Evolutionary conservation across 352 stramenopile species (phyloP).

Genomic region (Peronospora farinosa): DNA sequence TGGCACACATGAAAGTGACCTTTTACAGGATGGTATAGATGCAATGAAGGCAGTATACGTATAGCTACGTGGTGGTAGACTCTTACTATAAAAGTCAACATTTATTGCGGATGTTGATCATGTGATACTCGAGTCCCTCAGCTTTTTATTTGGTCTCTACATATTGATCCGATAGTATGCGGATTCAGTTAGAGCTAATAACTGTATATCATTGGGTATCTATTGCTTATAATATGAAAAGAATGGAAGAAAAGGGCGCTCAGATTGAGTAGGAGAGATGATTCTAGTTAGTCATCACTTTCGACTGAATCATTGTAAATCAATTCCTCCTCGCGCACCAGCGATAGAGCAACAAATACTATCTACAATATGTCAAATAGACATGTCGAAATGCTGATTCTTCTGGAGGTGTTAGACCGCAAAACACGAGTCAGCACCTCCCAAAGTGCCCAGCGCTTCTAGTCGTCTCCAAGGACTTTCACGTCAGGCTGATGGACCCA

Average conservation of each 20-base stretch:
- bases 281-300: constrained; percentile 50
- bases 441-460: constrained; percentile 78
- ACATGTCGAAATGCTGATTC: constrained; percentile 82
- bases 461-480: constrained; percentile 55
- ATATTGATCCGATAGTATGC: constrained; percentile 58
- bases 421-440: constrained; percentile 47
- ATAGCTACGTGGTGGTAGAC: no score
- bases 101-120: no score
- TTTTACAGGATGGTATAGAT: no score
- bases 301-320: constrained; percentile 31
- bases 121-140: constrained; percentile 32
- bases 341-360: neutral
- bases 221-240: constrained; percentile 1
- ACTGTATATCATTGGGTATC: constrained; percentile 67
- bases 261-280: constrained; percentile 75
- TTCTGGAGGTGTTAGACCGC: constrained; percentile 45
- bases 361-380: neutral
- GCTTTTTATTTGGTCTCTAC: constrained; percentile 31
- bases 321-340: constrained; percentile 37
- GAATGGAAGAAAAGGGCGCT: constrained; percentile 26
- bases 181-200: constrained; percentile 88
- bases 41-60: no score
- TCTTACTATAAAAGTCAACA: no score
- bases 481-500: constrained; percentile 73
- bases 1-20: no score